A percentile compares a stretch with the other conserved stretches of the same genome.
These are phyloP conservation scores for Monilinia aucupariae DNA, from an alignment of 2,329 filamentous ascomycete genomes.

Conservation along the genomic window DNA sequence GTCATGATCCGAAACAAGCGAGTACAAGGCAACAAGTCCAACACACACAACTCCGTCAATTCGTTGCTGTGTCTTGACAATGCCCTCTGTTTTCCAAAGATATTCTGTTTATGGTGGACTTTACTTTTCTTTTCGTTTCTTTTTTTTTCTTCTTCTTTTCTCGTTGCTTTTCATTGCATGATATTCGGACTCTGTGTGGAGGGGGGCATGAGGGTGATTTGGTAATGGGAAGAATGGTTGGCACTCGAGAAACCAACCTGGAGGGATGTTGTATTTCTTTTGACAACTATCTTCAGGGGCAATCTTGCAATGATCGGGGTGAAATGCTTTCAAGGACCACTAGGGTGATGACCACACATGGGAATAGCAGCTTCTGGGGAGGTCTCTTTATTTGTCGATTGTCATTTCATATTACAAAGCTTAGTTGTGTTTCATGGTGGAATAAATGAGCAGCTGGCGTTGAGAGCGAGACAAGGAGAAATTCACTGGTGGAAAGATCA, in stretches of 20 bases:
- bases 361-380: conserved; percentile 34
- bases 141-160: neutral
- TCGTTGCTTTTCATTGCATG: conserved; percentile 12
- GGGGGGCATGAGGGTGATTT: neutral
- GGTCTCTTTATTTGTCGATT: conserved; percentile 25
- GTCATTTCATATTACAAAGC: conserved; percentile 7
- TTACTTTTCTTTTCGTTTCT: neutral
- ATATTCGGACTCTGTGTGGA: conserved; percentile 1
- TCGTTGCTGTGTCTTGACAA: neutral
- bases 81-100: conserved; percentile 8
- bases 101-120: neutral
- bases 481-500: neutral
- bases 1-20: conserved; percentile 14
- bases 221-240: conserved; percentile 10
- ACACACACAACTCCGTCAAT: conserved; percentile 2
- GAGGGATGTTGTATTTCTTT: conserved; percentile 12
- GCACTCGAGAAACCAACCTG: neutral
- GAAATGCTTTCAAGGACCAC: neutral
- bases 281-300: conserved; percentile 12
- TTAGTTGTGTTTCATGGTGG: conserved; percentile 10
- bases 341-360: conserved; percentile 23
- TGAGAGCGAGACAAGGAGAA: neutral
- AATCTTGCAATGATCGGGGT: conserved; percentile 17
- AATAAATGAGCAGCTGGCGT: neutral
- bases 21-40: conserved; percentile 8